phyloP scores from a whole-genome alignment of 225 moss, liverwort and hornwort genomes.

The Bryum argenteum region DNA sequence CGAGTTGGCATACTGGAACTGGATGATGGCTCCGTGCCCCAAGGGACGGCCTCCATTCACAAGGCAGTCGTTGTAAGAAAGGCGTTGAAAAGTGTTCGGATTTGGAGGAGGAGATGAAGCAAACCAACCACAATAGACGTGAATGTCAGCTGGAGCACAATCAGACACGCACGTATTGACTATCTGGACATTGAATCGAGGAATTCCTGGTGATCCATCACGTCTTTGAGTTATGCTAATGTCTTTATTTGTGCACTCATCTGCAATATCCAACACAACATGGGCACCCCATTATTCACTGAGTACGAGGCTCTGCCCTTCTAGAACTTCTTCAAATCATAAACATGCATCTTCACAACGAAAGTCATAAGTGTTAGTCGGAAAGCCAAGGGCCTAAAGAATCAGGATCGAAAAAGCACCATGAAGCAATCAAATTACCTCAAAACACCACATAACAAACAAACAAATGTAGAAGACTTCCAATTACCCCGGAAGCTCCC shows the following conservation, averaged over 20 bases:
- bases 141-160: slow-evolving; percentile 59
- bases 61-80: slow-evolving; percentile 58
- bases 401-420: neutral
- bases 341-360: neutral
- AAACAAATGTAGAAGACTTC: neutral
- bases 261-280: slow-evolving; percentile 56
- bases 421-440: neutral
- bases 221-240: slow-evolving; percentile 68
- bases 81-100: slow-evolving; percentile 49
- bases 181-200: slow-evolving; percentile 65
- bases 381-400: neutral
- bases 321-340: slow-evolving; percentile 5
- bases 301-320: neutral
- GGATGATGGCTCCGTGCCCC: slow-evolving; percentile 48
- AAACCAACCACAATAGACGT: slow-evolving; percentile 65
- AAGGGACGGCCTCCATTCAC: slow-evolving; percentile 54
- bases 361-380: neutral
- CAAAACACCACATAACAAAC: neutral
- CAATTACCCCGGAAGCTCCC: slow-evolving; percentile 12
- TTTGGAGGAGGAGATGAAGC: slow-evolving; percentile 63
- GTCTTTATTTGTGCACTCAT: slow-evolving; percentile 66
- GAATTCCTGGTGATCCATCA: slow-evolving; percentile 61
- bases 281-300: slow-evolving; percentile 37
- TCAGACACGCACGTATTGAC: slow-evolving; percentile 66
- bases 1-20: slow-evolving; percentile 60